phyloP scores from a whole-genome alignment of 345 rosid genomes.

The Rhizophora apiculata region DNA sequence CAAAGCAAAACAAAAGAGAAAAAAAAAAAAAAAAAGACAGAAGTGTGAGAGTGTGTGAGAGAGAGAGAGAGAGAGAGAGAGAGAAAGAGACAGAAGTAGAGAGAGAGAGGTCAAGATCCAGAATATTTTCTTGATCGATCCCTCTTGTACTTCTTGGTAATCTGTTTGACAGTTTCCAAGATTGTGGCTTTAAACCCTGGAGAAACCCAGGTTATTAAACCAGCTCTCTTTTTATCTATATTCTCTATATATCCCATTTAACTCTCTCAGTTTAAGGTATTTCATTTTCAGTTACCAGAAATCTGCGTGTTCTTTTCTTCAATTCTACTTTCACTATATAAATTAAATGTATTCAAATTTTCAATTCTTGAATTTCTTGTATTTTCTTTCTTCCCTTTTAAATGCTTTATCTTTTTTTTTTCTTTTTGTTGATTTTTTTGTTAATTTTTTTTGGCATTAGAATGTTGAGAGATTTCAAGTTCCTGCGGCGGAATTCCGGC shows the following conservation, averaged over 20 bases:
- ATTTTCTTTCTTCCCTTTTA: background rate
- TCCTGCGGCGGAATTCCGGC: constrained; percentile 1
- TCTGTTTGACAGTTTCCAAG: background rate
- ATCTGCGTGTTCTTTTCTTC: constrained; percentile 6
- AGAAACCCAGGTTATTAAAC: background rate
- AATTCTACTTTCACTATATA: background rate
- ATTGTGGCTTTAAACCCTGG: background rate
- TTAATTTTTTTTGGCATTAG: background rate
- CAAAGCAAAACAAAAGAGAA: no score
- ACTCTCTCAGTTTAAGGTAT: no score
- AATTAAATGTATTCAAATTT: no score
- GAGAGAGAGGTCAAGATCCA: no score
- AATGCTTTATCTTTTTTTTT: no score
- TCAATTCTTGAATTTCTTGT: background rate
- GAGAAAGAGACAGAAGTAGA: no score
- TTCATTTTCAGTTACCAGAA: background rate
- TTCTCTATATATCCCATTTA: no score
- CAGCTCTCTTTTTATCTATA: background rate
- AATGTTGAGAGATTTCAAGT: constrained; percentile 5
- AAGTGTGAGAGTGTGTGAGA: no score
- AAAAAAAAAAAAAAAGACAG: no score
- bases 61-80: no score
- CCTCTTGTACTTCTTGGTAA: background rate
- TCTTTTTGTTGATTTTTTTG: no score
- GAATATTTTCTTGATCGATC: no score